Evolutionary conservation across 257 asterid genomes (phyloP), one percentile per base, ranked within the genome.

Genomic region (Salvia miltiorrhiza): DNA sequence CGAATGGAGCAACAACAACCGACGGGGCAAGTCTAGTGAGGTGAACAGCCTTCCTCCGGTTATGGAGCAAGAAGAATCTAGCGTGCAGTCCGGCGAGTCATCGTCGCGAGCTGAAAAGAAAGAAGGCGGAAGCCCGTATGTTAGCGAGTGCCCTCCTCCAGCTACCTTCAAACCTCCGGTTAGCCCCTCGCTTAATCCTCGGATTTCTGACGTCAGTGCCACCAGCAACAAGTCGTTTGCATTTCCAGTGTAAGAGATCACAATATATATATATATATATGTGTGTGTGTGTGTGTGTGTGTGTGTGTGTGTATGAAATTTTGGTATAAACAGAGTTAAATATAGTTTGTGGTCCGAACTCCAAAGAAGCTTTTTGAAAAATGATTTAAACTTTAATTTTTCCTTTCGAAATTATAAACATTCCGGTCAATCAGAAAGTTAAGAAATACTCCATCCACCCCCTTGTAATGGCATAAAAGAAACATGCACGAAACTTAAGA

Each of bases 31-130:
- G 49, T 8, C 80, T n/a, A 59, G 28, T 21, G 90, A 86, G 2
- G 40, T 41, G 9, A 74, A 65, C 37, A 70, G 30, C 75, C 90
- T 88, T n/a, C 66, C 96, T 9, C 82, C 97, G 0, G 89, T 82
- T 30, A 62, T 75, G 62, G 96, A 87, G 74, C 82, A 77, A 1
- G 78, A 83, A 11, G 90, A 73, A 55, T 64, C 61, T 20, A 66
- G 76, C 30, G 30, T 44, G 14, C 63, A 50, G 4, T 72, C 68
- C 3, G 63, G 47, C n/a, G 80, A 71, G 37, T 58, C 63, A 8
- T 45, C 80, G 13, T 45, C 80, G 9, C 13, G 17, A 41, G 8
- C 26, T 16, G 72, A 48, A 9, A 68, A 71, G 48, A 82, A 79
- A 69, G 81, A 57, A 9, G 50, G 32, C 32, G 20, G 7, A 33